Evolutionary conservation across 345 rosid genomes (phyloP).

Genomic region (Bruguiera gymnorhiza): DNA sequence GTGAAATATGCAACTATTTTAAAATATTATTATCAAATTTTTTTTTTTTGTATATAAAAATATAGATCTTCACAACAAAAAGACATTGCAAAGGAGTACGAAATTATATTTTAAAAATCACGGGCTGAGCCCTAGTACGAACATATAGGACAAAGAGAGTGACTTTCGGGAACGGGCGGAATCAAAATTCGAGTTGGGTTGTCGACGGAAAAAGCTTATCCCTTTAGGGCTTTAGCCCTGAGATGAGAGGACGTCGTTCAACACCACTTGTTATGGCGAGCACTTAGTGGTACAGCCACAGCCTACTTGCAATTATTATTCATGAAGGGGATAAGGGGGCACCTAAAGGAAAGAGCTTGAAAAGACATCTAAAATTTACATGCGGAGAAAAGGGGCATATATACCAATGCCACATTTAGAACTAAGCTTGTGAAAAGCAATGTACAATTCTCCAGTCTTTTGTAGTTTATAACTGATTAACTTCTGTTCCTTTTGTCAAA

Average conservation of each 20-base stretch:
- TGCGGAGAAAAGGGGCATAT: neutral
- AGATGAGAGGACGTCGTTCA: slow-evolving; percentile 10
- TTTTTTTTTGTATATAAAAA: no score
- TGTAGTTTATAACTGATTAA: neutral
- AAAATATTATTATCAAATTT: no score
- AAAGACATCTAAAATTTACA: neutral
- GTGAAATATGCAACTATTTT: no score
- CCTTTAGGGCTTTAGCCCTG: neutral
- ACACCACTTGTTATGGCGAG: slow-evolving; percentile 22
- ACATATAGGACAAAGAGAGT: neutral
- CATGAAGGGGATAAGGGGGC: neutral
- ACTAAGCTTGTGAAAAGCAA: neutral
- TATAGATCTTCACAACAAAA: no score
- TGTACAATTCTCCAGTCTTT: neutral
- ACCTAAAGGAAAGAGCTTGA: neutral
- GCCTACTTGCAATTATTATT: slow-evolving; percentile 4
- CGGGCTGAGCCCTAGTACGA: no score
- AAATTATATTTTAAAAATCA: no score
- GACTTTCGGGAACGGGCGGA: slow-evolving; percentile 34
- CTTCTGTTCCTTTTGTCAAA: slow-evolving; percentile 9
- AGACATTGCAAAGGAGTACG: no score
- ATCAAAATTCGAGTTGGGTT: slow-evolving; percentile 23
- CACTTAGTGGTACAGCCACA: slow-evolving; percentile 19
- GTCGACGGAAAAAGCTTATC: neutral
- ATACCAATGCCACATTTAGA: neutral